These are phyloP conservation scores for Pyrenophora tritici-repentis DNA, from an alignment of 2,329 filamentous ascomycete genomes.

Conservation along the genomic window DNA sequence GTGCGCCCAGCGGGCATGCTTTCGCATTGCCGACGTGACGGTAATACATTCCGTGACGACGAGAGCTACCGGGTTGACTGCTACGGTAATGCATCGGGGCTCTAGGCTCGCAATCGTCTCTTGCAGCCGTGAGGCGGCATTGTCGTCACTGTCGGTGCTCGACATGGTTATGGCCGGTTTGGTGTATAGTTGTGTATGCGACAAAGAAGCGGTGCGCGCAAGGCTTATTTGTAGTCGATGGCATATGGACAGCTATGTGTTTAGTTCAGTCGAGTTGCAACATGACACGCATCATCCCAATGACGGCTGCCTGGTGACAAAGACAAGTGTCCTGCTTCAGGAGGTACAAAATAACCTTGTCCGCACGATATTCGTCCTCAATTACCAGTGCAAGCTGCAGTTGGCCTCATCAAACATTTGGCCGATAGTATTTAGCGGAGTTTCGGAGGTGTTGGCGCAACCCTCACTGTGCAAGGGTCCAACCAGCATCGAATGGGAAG, in stretches of 20 bases:
- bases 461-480: slow-evolving; percentile 2
- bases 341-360: background rate
- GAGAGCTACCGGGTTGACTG: slow-evolving; percentile 86
- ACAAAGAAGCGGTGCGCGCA: slow-evolving; percentile 19
- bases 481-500: slow-evolving; percentile 4
- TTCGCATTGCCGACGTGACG: slow-evolving; percentile 97
- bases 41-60: slow-evolving; percentile 99
- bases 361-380: slow-evolving; percentile 3
- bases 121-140: slow-evolving; percentile 29
- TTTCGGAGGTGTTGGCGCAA: slow-evolving; percentile 20
- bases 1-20: slow-evolving; percentile 93
- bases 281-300: slow-evolving; percentile 34
- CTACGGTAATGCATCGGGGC: slow-evolving; percentile 65
- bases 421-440: slow-evolving; percentile 16
- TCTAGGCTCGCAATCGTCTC: slow-evolving; percentile 28
- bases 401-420: slow-evolving; percentile 11
- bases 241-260: slow-evolving; percentile 33
- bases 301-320: slow-evolving; percentile 13
- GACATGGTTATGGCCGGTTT: slow-evolving; percentile 31
- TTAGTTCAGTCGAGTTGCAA: slow-evolving; percentile 30
- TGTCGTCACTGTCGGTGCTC: slow-evolving; percentile 30
- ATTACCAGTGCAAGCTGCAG: background rate
- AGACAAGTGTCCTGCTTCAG: background rate
- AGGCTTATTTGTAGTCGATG: slow-evolving; percentile 28
- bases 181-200: slow-evolving; percentile 13